A percentile compares a stretch with the other conserved stretches of the same genome.
These are phyloP conservation scores for Pleurotus citrinopileatus DNA, from an alignment of 768 basidiomycete genomes.

Conservation along the genomic window DNA sequence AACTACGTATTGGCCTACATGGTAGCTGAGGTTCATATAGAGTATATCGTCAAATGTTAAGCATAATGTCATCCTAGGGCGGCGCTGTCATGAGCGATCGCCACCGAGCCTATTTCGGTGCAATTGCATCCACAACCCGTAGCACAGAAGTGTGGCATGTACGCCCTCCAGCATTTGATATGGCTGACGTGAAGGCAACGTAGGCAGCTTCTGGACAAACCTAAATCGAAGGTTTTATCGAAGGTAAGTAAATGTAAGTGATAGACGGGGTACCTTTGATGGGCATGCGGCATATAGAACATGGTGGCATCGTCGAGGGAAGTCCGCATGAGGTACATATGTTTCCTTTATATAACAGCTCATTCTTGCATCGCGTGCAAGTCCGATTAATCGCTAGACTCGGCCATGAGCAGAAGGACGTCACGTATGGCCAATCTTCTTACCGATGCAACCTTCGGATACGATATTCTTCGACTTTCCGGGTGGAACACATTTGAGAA, in stretches of 20 bases:
- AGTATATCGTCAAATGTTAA: too few relatives aligned
- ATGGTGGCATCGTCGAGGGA: slow-evolving; percentile 45
- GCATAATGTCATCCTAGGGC: too few relatives aligned
- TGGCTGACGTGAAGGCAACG: slow-evolving; percentile 2
- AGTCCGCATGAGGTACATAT: slow-evolving; percentile 43
- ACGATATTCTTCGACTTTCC: slow-evolving; percentile 13
- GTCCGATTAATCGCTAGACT: slow-evolving; percentile 42
- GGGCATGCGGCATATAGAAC: slow-evolving; percentile 74
- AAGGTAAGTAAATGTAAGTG: neutral
- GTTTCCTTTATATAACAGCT: slow-evolving; percentile 28
- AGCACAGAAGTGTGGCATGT: neutral
- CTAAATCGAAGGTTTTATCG: neutral
- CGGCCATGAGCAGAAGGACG: slow-evolving; percentile 3
- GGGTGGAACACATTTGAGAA: slow-evolving; percentile 60
- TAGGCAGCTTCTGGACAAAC: slow-evolving; percentile 2
- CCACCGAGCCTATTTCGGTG: neutral
- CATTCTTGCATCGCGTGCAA: slow-evolving; percentile 42
- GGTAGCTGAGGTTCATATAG: too few relatives aligned
- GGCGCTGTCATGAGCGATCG: too few relatives aligned
- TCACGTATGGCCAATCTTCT: slow-evolving; percentile 11
- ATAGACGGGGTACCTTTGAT: slow-evolving; percentile 51
- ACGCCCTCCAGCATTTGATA: neutral
- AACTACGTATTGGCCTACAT: neutral
- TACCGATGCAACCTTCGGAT: slow-evolving; percentile 32
- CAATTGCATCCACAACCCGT: slow-evolving; percentile 2